phyloP scores from a whole-genome alignment of 306 rosid genomes.

The Cicer judaicum region DNA sequence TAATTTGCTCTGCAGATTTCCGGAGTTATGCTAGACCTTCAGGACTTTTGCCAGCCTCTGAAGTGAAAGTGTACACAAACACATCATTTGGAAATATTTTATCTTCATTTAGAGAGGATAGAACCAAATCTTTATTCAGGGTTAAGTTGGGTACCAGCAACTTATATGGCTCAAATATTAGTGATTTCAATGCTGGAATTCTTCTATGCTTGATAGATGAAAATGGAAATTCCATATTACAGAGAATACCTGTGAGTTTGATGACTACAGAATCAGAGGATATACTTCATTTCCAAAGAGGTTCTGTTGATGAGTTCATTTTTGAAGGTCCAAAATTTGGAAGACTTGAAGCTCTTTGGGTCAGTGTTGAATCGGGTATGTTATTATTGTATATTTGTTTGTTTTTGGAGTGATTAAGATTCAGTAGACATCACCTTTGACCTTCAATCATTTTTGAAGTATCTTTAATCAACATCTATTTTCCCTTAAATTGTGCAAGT shows the following conservation, averaged over 20 bases:
- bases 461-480: background rate
- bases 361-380: conserved; percentile 87
- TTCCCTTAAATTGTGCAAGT: background rate
- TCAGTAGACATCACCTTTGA: conserved; percentile 6
- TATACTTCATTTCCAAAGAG: conserved; percentile 71
- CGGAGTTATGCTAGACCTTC: conserved; percentile 69
- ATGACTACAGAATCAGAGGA: conserved; percentile 49
- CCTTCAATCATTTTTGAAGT: conserved; percentile 30
- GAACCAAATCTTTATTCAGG: conserved; percentile 55
- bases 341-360: conserved; percentile 74
- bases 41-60: conserved; percentile 67
- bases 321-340: conserved; percentile 77
- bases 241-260: conserved; percentile 69
- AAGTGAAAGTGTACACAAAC: conserved; percentile 58
- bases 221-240: conserved; percentile 74
- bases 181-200: conserved; percentile 69
- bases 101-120: conserved; percentile 52
- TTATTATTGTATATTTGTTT: conserved; percentile 34
- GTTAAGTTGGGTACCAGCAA: conserved; percentile 74
- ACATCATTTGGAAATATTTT: conserved; percentile 50
- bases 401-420: conserved; percentile 29
- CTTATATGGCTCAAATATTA: conserved; percentile 68
- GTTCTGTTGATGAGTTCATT: conserved; percentile 72
- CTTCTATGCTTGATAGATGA: conserved; percentile 78
- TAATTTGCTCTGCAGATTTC: conserved; percentile 59